A percentile compares a stretch with the other conserved stretches of the same genome.
These are phyloP conservation scores for Picea abies DNA, from an alignment of 83 land plant species.

Conservation along the genomic window DNA sequence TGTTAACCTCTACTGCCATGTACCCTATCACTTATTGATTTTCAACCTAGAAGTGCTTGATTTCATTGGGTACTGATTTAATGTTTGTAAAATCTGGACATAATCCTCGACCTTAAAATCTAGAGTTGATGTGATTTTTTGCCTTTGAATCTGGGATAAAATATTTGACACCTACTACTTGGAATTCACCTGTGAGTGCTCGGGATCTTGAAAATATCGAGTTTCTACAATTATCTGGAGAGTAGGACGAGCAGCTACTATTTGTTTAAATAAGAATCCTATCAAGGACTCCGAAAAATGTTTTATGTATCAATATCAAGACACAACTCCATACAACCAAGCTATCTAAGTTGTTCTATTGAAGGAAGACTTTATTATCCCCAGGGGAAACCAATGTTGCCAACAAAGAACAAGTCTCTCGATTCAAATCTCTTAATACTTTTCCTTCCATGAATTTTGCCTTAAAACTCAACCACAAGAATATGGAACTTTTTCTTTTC, in stretches of 20 bases:
- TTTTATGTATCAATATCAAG: constrained; percentile 41
- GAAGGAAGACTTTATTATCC: constrained; percentile 62
- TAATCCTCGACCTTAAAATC: too few species aligned
- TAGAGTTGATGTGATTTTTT: too few species aligned
- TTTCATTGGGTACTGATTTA: too few species aligned
- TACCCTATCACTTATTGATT: too few species aligned
- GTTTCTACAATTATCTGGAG: constrained; percentile 59
- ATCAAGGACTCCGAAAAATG: constrained; percentile 56
- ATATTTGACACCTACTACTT: too few species aligned
- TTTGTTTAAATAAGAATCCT: constrained; percentile 70
- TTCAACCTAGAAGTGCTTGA: too few species aligned
- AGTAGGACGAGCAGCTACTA: constrained; percentile 54
- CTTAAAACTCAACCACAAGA: constrained; percentile 52
- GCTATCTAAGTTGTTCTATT: constrained; percentile 56
- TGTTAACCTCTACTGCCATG: too few species aligned
- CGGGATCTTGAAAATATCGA: too few species aligned
- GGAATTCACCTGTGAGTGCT: too few species aligned
- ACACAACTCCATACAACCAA: constrained; percentile 34
- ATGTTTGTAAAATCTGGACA: too few species aligned
- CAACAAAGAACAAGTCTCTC: constrained; percentile 81
- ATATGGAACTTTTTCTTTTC: constrained; percentile 77
- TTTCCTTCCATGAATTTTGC: constrained; percentile 93
- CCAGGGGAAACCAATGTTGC: constrained; percentile 69
- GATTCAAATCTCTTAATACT: constrained; percentile 79
- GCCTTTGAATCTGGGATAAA: too few species aligned